Conservation (phyloP, 2,329 filamentous ascomycete species). For the Verticillium alfalfae region DNA sequence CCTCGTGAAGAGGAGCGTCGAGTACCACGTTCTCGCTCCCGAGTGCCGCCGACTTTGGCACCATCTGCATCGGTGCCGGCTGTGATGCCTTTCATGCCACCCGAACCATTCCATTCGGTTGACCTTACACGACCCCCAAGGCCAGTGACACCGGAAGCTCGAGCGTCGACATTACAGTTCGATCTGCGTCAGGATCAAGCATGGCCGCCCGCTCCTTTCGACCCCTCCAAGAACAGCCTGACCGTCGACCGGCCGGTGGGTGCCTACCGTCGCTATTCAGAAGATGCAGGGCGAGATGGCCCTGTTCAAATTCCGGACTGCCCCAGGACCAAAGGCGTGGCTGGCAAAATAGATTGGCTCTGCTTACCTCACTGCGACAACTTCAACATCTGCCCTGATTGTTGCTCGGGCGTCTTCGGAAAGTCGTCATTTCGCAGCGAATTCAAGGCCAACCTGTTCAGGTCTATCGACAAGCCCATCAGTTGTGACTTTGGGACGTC, state of each 20-base stretch:
- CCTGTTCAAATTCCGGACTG: slow-evolving; percentile 59
- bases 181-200: slow-evolving; percentile 15
- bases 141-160: slow-evolving; percentile 13
- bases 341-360: slow-evolving; percentile 72
- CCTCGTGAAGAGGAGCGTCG: slow-evolving; percentile 5
- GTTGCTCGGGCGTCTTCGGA: slow-evolving; percentile 65
- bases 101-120: slow-evolving; percentile 11
- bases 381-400: slow-evolving; percentile 79
- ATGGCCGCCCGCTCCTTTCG: slow-evolving; percentile 42
- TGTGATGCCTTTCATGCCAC: slow-evolving; percentile 12
- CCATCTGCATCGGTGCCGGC: slow-evolving; percentile 12
- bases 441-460: slow-evolving; percentile 57
- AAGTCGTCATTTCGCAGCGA: slow-evolving; percentile 61
- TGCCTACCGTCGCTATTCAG: slow-evolving; percentile 48
- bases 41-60: slow-evolving; percentile 13
- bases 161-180: slow-evolving; percentile 15
- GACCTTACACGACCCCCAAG: slow-evolving; percentile 16
- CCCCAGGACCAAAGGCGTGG: slow-evolving; percentile 56
- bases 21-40: slow-evolving; percentile 14
- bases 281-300: slow-evolving; percentile 39
- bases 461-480: slow-evolving; percentile 51
- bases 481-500: slow-evolving; percentile 73
- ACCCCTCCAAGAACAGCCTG: slow-evolving; percentile 28
- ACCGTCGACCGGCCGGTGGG: slow-evolving; percentile 32
- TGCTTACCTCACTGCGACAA: slow-evolving; percentile 64